These are phyloP conservation scores for Diplogelasinospora grovesii DNA, from an alignment of 495 filamentous ascomycete genomes.

Conservation along the genomic window DNA sequence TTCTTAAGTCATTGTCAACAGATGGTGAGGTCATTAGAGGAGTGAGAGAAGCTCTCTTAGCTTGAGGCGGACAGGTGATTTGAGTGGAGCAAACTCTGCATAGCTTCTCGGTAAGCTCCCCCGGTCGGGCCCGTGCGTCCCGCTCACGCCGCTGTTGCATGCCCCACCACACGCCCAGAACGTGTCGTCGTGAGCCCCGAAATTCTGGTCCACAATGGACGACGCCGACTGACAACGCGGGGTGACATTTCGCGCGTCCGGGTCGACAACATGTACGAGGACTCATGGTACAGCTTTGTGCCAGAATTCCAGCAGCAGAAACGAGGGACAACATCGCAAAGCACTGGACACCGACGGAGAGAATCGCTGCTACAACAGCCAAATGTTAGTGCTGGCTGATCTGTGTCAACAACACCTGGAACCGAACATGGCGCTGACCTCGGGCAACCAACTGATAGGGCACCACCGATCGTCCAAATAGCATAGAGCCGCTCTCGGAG, in stretches of 20 bases:
- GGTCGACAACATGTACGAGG: conserved; percentile 57
- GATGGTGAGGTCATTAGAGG: too few species aligned
- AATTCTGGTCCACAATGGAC: too few species aligned
- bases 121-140: too few species aligned
- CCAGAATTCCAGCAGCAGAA: conserved; percentile 41
- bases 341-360: conserved; percentile 48
- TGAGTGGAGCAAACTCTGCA: too few species aligned
- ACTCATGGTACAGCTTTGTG: conserved; percentile 65
- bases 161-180: not conserved
- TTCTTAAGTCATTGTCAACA: too few species aligned
- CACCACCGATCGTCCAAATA: conserved; percentile 31
- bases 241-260: not conserved
- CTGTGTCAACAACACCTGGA: too few species aligned
- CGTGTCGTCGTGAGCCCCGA: not conserved
- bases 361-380: conserved; percentile 63
- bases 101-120: too few species aligned
- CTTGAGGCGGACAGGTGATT: too few species aligned
- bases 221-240: not conserved
- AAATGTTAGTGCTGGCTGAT: conserved; percentile 56
- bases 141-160: too few species aligned
- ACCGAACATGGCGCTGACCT: not conserved
- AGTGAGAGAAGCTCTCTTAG: not conserved
- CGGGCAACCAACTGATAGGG: too few species aligned
- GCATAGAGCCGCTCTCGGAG: conserved; percentile 35
- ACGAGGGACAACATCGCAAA: conserved; percentile 26